Conservation (phyloP, 352 stramenopile species). For the Phytophthora sojae region DNA sequence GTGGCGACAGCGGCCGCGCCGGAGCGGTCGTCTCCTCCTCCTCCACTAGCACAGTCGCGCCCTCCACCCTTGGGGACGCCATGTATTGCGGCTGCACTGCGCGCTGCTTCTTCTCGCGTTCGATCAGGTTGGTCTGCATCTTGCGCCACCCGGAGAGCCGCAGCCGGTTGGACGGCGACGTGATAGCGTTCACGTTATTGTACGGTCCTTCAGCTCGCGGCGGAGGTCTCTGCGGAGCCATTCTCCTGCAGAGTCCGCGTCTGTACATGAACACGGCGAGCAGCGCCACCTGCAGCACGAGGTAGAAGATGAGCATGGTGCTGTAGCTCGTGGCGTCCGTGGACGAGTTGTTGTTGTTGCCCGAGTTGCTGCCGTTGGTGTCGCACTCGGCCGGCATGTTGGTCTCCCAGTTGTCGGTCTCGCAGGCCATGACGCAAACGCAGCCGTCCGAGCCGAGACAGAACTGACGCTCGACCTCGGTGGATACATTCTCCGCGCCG, state of each 20-base stretch:
- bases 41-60: constrained; percentile 5
- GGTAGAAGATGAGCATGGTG: constrained; percentile 72
- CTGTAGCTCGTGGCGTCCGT: constrained; percentile 47
- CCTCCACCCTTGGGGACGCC: constrained; percentile 27
- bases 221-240: constrained; percentile 21
- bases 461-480: constrained; percentile 54
- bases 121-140: constrained; percentile 63
- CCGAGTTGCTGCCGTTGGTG: constrained; percentile 23
- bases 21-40: neutral
- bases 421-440: constrained; percentile 72
- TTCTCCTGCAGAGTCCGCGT: constrained; percentile 47
- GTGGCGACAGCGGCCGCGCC: constrained; percentile 10
- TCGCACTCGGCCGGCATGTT: constrained; percentile 63
- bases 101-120: constrained; percentile 63
- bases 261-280: constrained; percentile 70
- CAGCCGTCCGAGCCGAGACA: constrained; percentile 63
- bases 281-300: constrained; percentile 69
- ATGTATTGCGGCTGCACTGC: constrained; percentile 38
- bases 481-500: constrained; percentile 42
- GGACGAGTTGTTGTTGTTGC: constrained; percentile 13
- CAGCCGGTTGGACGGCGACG: constrained; percentile 72
- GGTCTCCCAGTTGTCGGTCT: constrained; percentile 56
- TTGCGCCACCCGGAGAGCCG: constrained; percentile 68
- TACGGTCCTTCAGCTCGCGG: constrained; percentile 56
- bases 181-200: constrained; percentile 76